Base-by-base conservation (phyloP, 2,329 filamentous ascomycete genomes). In the Uncinocarpus reesii region DNA sequence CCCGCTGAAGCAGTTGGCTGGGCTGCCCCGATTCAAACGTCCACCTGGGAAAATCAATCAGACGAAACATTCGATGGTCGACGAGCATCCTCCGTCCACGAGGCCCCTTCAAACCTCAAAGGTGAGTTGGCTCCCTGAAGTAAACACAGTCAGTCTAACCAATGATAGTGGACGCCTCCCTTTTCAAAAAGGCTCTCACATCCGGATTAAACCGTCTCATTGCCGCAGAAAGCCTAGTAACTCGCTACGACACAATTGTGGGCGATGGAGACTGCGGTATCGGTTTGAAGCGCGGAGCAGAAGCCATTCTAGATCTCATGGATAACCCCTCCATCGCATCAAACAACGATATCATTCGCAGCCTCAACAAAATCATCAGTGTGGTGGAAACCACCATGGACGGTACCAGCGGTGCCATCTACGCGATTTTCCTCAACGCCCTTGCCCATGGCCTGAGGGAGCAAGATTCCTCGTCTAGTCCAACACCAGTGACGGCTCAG, bases 201-300 rank as follows among this genome's bases (percentile, higher is more conserved):
- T 67, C 69, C 26, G 81, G 72, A 15, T 69, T 84, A 5, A 64
- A 79, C 34, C 69, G 71, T 47, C 61, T 84, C 26, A 82, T 84
- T 55, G 69, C 65, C 3, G 79, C 78, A 2, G 82, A 86, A 58
- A 74, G 79, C 7, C 74, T 81, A 35, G 71, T 85, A 47, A 85
- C 82, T 8, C 75, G 70, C 47, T 85, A 76, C 60, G 82, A 85
- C 60, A 93, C 86, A 0, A 79, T 92, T 10, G 86, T 94, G 20
- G 88, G 88, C 35, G 88, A 95, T 61, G 88, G 88, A 40, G 88
- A 95, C 66, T 95, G 88, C 60, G 88, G 88, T 7, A 85, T 87
- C 50, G 86, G 86, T 4, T 71, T 95, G 52, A 87, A 86, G 70
- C 80, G 87, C 53, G 88, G 88, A 42, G 87, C 88, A n/a, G 83